Evolutionary conservation across 1,139 yeast genomes (phyloP).

Genomic region (Kodamaea sp.): DNA sequence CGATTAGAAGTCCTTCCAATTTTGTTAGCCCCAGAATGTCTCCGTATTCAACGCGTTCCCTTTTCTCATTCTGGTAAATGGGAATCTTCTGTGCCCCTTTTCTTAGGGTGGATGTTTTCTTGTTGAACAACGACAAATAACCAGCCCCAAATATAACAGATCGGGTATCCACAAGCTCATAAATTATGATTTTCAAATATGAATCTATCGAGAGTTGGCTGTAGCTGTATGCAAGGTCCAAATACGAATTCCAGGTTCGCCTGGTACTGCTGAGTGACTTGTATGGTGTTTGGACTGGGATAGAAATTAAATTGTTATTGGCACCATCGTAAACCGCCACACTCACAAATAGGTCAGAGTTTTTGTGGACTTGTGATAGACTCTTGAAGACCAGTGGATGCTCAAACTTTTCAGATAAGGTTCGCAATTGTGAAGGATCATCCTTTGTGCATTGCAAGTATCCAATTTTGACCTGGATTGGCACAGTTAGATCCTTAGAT

Average conservation of each 20-base stretch:
- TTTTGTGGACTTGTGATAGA: slow-evolving; percentile 49
- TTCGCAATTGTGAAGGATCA: slow-evolving; percentile 13
- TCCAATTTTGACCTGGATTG: slow-evolving; percentile 38
- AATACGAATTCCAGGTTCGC: slow-evolving; percentile 55
- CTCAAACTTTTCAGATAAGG: slow-evolving; percentile 51
- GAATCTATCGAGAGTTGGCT: slow-evolving; percentile 67
- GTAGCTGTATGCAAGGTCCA: slow-evolving; percentile 68
- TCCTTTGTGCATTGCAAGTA: slow-evolving; percentile 14
- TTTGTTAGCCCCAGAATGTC: slow-evolving; percentile 26
- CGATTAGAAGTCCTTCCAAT: slow-evolving; percentile 58
- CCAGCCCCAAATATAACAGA: slow-evolving; percentile 60
- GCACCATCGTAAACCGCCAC: slow-evolving; percentile 57
- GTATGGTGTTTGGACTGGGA: slow-evolving; percentile 68
- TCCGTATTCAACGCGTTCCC: slow-evolving; percentile 23
- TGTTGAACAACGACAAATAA: slow-evolving; percentile 59
- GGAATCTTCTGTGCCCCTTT: slow-evolving; percentile 43
- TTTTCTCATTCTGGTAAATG: slow-evolving; percentile 14
- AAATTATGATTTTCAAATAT: slow-evolving; percentile 60
- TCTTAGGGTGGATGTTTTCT: slow-evolving; percentile 28
- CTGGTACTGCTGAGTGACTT: slow-evolving; percentile 53
- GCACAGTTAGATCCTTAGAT: slow-evolving; percentile 68
- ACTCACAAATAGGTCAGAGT: slow-evolving; percentile 64
- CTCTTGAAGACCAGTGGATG: slow-evolving; percentile 54
- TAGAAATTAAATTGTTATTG: slow-evolving; percentile 62
- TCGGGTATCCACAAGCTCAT: slow-evolving; percentile 61